Conservation (phyloP, 257 asterid species). For the Rubia yunnanensis region DNA sequence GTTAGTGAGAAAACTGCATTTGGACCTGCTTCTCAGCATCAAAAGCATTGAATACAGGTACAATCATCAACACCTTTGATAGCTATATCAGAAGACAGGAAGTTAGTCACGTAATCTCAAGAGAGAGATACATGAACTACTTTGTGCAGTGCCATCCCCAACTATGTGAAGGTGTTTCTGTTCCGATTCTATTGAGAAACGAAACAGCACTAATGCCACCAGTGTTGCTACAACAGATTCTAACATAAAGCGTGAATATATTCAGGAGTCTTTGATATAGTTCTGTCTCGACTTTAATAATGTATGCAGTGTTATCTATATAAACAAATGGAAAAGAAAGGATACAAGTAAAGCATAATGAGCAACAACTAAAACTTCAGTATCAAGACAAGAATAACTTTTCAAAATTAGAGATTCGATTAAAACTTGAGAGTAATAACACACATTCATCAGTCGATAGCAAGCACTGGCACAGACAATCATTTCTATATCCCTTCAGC, state of each 20-base stretch:
- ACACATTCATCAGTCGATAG: background rate
- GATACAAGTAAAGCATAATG: no score
- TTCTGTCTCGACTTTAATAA: background rate
- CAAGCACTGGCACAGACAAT: background rate
- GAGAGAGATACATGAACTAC: background rate
- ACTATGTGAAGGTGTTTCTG: background rate
- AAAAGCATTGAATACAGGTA: conserved; percentile 85
- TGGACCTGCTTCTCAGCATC: conserved; percentile 83
- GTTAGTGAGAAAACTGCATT: conserved; percentile 59
- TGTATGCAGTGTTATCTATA: background rate
- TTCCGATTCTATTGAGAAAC: background rate
- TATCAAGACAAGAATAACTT: no score
- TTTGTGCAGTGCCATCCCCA: background rate
- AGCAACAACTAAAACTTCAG: background rate
- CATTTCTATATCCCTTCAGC: background rate
- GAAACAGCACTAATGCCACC: background rate
- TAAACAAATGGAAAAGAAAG: background rate
- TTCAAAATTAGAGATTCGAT: no score
- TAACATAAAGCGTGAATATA: background rate
- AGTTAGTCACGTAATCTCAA: conserved; percentile 12
- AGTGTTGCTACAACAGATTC: background rate
- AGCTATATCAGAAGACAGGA: conserved; percentile 18
- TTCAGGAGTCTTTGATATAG: background rate
- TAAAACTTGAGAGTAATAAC: no score
- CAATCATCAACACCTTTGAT: conserved; percentile 46